Evolutionary conservation across 306 rosid species (phyloP), one percentile per base, ranked within the genome.

Genomic region (Parietaria judaica): DNA sequence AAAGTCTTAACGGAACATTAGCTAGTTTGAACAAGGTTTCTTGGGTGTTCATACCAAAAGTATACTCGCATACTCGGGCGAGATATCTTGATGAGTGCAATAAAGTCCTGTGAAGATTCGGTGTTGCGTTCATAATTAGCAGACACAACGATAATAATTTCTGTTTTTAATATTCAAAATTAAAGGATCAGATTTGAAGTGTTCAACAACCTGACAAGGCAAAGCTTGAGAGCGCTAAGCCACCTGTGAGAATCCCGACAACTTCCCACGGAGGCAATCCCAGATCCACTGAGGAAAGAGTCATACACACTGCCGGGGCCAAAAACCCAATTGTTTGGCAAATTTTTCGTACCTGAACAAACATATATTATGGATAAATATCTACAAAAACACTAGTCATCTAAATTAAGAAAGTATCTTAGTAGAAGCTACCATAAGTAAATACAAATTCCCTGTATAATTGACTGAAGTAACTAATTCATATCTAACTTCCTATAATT

Each of bases 251-350:
- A 72, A 94, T 80, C 37, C 82, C 95, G 36, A 94, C 99, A 63
- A 88, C 68, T 82, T 84, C 95, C 97, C 97, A 86, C 54, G 79
- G 95, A 34, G 95, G 97, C 78, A 94, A 78, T 66, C 95, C 97
- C 69, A 86, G 85, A 88, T 94, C 99, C 69, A 94, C 72, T 11
- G 97, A 94, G 58, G 90, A 88, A 66, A 94, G 79, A 79, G 99
- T 84, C 97, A 88, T 94, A 88, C 97, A 94, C 81, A 83, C 60
- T 69, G 99, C 95, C 71, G 99, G 99, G 43, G 95, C 74, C 86
- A 94, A 74, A 84, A 94, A 94, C 66, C 86, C 95, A 80, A 94
- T 76, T 73, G 97, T 78, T 76, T 88, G 99, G 90, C 97, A 94
- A 74, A 86, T 72, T 84, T 94, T 94, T 72, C 99, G 90, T 63